Evolutionary conservation across 306 rosid species (phyloP).

Genomic region (Quercus wislizeni): DNA sequence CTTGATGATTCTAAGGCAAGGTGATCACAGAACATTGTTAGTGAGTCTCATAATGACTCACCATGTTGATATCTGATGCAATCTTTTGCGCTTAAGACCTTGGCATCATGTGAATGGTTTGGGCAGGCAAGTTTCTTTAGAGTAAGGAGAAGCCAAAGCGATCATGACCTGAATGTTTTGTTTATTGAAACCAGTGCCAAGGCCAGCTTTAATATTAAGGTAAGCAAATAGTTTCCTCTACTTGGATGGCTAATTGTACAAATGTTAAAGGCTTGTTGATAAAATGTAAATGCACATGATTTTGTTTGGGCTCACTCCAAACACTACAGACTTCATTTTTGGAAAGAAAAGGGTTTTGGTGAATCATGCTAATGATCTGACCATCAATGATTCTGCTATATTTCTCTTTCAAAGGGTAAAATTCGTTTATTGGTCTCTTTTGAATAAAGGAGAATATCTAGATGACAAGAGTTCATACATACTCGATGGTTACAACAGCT

Average conservation of each 20-base stretch:
- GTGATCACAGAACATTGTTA: constrained; percentile 10
- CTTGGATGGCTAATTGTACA: neutral
- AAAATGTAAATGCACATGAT: too few relatives aligned
- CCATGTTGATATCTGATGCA: neutral
- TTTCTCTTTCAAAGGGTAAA: too few relatives aligned
- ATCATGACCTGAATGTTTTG: constrained; percentile 71
- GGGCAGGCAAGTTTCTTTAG: constrained; percentile 82
- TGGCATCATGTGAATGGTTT: constrained; percentile 6
- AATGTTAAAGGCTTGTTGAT: neutral
- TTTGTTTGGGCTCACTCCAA: too few relatives aligned
- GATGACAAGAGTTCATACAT: too few relatives aligned
- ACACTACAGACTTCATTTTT: too few relatives aligned
- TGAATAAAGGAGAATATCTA: too few relatives aligned
- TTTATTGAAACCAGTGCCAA: constrained; percentile 92
- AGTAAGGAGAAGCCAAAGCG: constrained; percentile 83
- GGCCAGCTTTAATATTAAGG: constrained; percentile 91
- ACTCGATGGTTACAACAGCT: too few relatives aligned
- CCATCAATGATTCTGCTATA: too few relatives aligned
- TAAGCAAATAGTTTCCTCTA: constrained; percentile 6
- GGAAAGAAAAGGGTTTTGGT: too few relatives aligned
- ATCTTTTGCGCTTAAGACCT: constrained; percentile 14
- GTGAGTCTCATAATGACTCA: constrained; percentile 26
- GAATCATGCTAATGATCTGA: too few relatives aligned
- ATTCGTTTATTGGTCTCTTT: too few relatives aligned
- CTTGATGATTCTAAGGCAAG: constrained; percentile 60